phyloP scores from a whole-genome alignment of 2,329 filamentous ascomycete genomes.

The Xylariomycetidae sp. region DNA sequence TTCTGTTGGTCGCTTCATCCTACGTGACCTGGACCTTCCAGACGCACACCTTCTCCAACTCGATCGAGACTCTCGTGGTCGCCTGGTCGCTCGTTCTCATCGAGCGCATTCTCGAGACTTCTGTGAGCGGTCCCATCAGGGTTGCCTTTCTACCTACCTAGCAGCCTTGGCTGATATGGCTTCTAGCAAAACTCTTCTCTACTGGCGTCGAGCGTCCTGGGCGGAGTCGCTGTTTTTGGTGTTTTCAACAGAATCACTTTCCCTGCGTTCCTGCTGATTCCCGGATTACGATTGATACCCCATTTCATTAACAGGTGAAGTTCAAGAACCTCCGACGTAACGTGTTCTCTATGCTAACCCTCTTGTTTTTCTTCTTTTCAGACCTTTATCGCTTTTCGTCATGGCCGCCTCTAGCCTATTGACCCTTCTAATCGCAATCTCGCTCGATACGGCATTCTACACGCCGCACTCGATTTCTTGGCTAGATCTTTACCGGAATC shows the following conservation, averaged over 20 bases:
- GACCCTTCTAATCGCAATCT: conserved; percentile 69
- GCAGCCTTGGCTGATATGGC: conserved; percentile 5
- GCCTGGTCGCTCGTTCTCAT: conserved; percentile 92
- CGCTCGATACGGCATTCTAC: conserved; percentile 84
- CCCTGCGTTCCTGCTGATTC: conserved; percentile 84
- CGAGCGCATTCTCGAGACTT: conserved; percentile 74
- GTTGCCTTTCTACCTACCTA: neutral
- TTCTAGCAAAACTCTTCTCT: conserved; percentile 75
- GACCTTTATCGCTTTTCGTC: conserved; percentile 57
- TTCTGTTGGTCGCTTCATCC: conserved; percentile 85
- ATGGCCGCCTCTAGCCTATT: conserved; percentile 61
- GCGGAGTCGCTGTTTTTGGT: conserved; percentile 77
- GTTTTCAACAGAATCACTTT: conserved; percentile 97
- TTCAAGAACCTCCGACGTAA: too few relatives aligned
- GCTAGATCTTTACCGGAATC: conserved; percentile 57
- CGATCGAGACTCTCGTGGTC: conserved; percentile 87
- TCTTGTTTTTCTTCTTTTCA: conserved; percentile 27
- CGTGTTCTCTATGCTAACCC: too few relatives aligned
- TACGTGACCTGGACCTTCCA: conserved; percentile 99
- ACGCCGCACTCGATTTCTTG: conserved; percentile 58
- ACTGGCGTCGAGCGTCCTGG: conserved; percentile 71
- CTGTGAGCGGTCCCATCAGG: conserved; percentile 48
- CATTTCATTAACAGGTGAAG: conserved; percentile 77
- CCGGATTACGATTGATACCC: conserved; percentile 75
- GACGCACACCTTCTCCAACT: conserved; percentile 97